Percentiles rank a stretch among this genome's conserved stretches.
Evolutionary conservation across 2,329 filamentous ascomycete species (phyloP).

Genomic region (Diaporthe vaccinii): DNA sequence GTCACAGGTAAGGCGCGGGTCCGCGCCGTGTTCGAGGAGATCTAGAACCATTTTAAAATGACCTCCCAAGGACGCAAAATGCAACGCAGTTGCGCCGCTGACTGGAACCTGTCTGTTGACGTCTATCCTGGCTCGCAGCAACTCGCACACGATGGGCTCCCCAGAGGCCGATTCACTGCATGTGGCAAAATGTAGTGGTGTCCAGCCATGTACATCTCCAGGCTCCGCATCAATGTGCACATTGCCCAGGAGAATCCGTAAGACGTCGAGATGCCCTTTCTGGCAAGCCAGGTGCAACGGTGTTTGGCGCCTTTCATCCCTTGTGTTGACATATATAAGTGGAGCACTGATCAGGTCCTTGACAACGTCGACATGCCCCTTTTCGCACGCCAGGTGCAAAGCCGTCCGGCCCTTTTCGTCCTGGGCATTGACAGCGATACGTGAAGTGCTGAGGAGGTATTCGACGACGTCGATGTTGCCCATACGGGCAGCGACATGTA

Average conservation of each 20-base stretch:
- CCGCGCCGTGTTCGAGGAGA: neutral
- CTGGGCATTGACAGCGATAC: neutral
- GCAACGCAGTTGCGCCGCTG: neutral
- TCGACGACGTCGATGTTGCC: neutral
- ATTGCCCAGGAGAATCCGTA: neutral
- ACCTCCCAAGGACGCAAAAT: neutral
- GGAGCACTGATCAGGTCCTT: neutral
- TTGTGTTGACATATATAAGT: neutral
- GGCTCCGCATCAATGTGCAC: neutral
- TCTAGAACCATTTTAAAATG: neutral
- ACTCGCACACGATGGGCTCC: neutral
- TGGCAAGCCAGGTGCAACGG: neutral
- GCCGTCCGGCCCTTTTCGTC: neutral
- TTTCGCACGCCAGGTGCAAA: neutral
- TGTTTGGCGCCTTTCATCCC: neutral
- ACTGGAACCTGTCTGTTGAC: neutral
- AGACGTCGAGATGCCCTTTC: neutral
- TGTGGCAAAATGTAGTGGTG: neutral
- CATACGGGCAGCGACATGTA: neutral
- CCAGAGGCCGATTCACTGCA: neutral
- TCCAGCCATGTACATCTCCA: neutral
- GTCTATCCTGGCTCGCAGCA: neutral
- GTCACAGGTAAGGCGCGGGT: neutral
- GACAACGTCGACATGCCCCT: neutral
- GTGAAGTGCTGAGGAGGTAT: neutral